Evolutionary conservation across 208 protist species (phyloP).

Genomic region (Crithidia sp.): DNA sequence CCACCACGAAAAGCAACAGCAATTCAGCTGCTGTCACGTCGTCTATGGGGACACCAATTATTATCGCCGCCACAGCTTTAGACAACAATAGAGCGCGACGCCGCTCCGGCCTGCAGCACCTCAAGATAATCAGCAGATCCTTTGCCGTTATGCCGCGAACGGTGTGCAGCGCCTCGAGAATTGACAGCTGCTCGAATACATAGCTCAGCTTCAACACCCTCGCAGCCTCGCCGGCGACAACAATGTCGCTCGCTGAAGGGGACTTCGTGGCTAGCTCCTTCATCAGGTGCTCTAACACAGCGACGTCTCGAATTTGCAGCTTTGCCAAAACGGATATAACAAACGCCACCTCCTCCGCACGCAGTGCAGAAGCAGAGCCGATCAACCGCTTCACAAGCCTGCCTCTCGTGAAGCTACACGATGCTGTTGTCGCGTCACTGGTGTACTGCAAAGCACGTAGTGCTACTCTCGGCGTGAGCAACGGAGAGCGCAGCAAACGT

Average conservation of each 20-base stretch:
- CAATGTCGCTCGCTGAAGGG: constrained; percentile 7
- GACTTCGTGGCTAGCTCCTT: constrained; percentile 10
- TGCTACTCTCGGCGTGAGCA: constrained; percentile 8
- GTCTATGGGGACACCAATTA: not conserved
- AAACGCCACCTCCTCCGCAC: constrained; percentile 19
- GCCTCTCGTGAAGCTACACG: constrained; percentile 3
- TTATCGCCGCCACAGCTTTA: not conserved
- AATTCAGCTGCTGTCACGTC: constrained; percentile 8
- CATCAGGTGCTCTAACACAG: constrained; percentile 23
- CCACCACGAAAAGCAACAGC: constrained; percentile 22
- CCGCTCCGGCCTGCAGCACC: constrained; percentile 22
- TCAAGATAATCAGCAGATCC: constrained; percentile 21
- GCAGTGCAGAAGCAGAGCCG: not conserved
- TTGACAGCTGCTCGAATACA: constrained; percentile 16
- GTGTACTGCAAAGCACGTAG: constrained; percentile 18
- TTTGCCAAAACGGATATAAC: constrained; percentile 23
- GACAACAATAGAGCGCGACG: constrained; percentile 9
- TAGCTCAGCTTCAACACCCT: constrained; percentile 15
- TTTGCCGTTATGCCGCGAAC: constrained; percentile 7
- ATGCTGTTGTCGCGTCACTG: not conserved
- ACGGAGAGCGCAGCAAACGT: constrained; percentile 11
- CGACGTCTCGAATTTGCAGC: constrained; percentile 25
- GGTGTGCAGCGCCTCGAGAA: constrained; percentile 4
- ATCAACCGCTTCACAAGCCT: constrained; percentile 11
- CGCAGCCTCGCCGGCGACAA: constrained; percentile 20